These are phyloP conservation scores for Ascosphaera pollenicola DNA, from an alignment of 2,329 filamentous ascomycete genomes.

Conservation along the genomic window DNA sequence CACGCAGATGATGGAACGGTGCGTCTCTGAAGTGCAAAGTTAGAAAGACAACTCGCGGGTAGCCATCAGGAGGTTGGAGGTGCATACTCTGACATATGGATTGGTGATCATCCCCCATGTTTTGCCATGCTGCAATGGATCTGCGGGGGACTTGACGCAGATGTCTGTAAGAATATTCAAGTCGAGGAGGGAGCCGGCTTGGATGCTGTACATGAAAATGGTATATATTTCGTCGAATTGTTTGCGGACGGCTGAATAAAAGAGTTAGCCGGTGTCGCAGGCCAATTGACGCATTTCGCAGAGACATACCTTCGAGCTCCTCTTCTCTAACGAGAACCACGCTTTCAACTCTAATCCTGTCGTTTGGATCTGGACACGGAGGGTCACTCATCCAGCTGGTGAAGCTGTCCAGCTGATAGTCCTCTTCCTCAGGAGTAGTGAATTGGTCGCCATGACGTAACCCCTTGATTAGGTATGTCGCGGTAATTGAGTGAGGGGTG, in stretches of 20 bases:
- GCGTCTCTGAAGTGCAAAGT: not conserved
- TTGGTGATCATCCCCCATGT: conserved; percentile 59
- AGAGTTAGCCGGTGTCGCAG: not conserved
- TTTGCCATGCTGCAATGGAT: conserved; percentile 35
- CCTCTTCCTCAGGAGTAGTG: conserved; percentile 33
- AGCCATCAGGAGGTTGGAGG: not conserved
- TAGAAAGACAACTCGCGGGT: not conserved
- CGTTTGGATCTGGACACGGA: conserved; percentile 3
- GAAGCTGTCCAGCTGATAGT: conserved; percentile 34
- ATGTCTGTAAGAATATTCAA: conserved; percentile 50
- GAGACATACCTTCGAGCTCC: not conserved
- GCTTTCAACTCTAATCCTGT: conserved; percentile 25
- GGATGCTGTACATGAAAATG: conserved; percentile 74
- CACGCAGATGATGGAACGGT: not conserved
- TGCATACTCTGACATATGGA: conserved; percentile 34
- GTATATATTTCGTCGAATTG: conserved; percentile 52
- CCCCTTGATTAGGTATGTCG: conserved; percentile 77
- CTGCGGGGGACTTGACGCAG: conserved; percentile 33
- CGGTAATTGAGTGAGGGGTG: conserved; percentile 54
- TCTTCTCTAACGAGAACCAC: conserved; percentile 52
- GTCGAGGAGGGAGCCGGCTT: conserved; percentile 47
- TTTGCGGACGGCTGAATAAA: conserved; percentile 36
- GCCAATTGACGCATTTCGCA: not conserved
- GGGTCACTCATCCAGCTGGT: conserved; percentile 44
- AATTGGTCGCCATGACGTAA: conserved; percentile 27